phyloP scores from a whole-genome alignment of 768 basidiomycete species.

The Leccinum truebloodii region DNA sequence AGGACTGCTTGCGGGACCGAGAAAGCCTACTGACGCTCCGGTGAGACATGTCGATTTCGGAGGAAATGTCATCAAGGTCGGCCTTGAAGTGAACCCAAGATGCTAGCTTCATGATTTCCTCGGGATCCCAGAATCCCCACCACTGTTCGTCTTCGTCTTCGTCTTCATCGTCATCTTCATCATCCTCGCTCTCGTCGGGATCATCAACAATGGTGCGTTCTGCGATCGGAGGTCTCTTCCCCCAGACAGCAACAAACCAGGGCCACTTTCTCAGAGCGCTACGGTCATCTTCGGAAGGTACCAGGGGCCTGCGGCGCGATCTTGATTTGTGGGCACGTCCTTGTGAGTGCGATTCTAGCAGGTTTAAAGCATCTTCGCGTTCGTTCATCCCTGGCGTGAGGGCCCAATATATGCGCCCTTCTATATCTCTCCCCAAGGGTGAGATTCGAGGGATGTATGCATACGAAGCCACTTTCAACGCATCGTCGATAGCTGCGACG shows the following conservation, averaged over 20 bases:
- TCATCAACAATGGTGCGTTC: conserved; percentile 31
- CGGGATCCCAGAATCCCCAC: conserved; percentile 74
- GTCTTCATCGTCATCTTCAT: conserved; percentile 26
- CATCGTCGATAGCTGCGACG: conserved; percentile 53
- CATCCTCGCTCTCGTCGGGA: conserved; percentile 26
- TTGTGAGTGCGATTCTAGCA: conserved; percentile 26
- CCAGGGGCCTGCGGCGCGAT: conserved; percentile 42
- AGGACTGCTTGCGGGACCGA: neutral
- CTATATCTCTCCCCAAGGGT: conserved; percentile 66
- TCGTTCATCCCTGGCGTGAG: conserved; percentile 61
- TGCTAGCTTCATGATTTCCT: conserved; percentile 63
- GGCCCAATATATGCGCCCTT: conserved; percentile 69
- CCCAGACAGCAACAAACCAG: conserved; percentile 80
- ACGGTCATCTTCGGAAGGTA: conserved; percentile 50
- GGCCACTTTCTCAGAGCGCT: conserved; percentile 59
- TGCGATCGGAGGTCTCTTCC: conserved; percentile 45
- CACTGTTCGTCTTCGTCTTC: conserved; percentile 50
- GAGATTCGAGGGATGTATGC: conserved; percentile 54
- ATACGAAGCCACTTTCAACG: conserved; percentile 48
- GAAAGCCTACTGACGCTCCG: neutral
- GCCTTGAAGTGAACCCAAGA: conserved; percentile 62
- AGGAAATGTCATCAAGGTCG: conserved; percentile 34
- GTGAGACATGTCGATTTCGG: conserved; percentile 11
- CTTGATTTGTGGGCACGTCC: conserved; percentile 33
- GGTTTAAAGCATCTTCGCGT: conserved; percentile 46